Evolutionary conservation across 2,329 filamentous ascomycete genomes (phyloP).

Genomic region (Thielaviopsis punctulata): DNA sequence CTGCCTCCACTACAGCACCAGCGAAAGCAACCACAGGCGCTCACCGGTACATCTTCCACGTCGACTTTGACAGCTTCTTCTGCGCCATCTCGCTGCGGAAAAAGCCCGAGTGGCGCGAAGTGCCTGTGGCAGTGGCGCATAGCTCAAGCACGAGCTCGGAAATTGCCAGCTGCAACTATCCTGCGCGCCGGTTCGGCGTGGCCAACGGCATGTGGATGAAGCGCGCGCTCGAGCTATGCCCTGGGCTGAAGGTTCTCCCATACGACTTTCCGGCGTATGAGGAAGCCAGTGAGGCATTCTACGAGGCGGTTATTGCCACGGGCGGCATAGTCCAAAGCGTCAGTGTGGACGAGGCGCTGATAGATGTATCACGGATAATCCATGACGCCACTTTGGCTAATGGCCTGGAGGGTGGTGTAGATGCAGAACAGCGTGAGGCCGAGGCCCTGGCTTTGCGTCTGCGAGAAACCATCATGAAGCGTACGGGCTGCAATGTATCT

Average conservation of each 20-base stretch:
- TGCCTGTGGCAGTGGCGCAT: constrained; percentile 80
- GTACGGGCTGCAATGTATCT: constrained; percentile 74
- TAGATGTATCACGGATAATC: constrained; percentile 64
- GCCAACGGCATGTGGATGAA: constrained; percentile 99
- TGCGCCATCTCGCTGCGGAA: constrained; percentile 76
- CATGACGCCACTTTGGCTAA: constrained; percentile 47
- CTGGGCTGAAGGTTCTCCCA: constrained; percentile 72
- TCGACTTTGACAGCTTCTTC: constrained; percentile 98
- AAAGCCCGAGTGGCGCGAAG: constrained; percentile 55
- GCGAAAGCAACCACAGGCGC: constrained; percentile 40
- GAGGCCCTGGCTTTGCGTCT: constrained; percentile 46
- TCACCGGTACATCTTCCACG: constrained; percentile 75
- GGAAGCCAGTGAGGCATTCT: constrained; percentile 75
- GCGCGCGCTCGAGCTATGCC: constrained; percentile 62
- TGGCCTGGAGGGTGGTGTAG: constrained; percentile 24
- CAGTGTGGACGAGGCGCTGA: constrained; percentile 83
- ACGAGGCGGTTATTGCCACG: constrained; percentile 61
- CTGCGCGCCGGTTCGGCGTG: constrained; percentile 67
- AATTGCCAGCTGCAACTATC: constrained; percentile 95
- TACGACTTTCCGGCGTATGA: constrained; percentile 96
- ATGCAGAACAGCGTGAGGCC: constrained; percentile 63
- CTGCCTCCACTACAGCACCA: constrained; percentile 24
- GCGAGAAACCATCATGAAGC: constrained; percentile 50
- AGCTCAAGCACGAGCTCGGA: constrained; percentile 73
- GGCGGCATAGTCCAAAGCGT: constrained; percentile 86